These are phyloP conservation scores for Xylariaceae sp. DNA, from an alignment of 2,329 filamentous ascomycete genomes.

Conservation along the genomic window DNA sequence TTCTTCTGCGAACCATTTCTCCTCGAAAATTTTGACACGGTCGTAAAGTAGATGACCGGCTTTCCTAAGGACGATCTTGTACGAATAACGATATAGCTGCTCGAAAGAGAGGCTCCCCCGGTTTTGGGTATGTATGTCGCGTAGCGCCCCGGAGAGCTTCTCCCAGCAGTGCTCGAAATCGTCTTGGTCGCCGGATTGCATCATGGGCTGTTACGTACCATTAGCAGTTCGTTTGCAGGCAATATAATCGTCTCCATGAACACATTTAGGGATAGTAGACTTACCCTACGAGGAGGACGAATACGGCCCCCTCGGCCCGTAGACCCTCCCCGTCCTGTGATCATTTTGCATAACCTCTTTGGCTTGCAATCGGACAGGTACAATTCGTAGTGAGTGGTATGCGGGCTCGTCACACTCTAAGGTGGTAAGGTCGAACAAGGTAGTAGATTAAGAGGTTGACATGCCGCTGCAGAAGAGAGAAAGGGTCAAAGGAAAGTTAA, in stretches of 20 bases:
- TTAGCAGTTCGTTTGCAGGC: slow-evolving; percentile 21
- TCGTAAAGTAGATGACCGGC: slow-evolving; percentile 83
- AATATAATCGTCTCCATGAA: neutral
- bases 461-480: neutral
- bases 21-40: slow-evolving; percentile 79
- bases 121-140: slow-evolving; percentile 90
- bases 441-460: neutral
- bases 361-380: neutral
- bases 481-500: neutral
- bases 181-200: slow-evolving; percentile 58
- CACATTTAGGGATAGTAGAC: slow-evolving; percentile 17
- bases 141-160: slow-evolving; percentile 75
- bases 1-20: slow-evolving; percentile 75
- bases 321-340: slow-evolving; percentile 42
- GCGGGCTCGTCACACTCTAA: too few relatives aligned
- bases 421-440: neutral
- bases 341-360: slow-evolving; percentile 33
- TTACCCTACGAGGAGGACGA: slow-evolving; percentile 42
- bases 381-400: neutral
- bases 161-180: slow-evolving; percentile 90
- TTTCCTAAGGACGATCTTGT: slow-evolving; percentile 91
- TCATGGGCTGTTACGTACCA: slow-evolving; percentile 34
- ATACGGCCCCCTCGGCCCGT: slow-evolving; percentile 40
- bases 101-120: slow-evolving; percentile 92
- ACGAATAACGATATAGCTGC: slow-evolving; percentile 90